Conservation (phyloP, 805 yeast species). For the Schwanniomyces occidentalis region DNA sequence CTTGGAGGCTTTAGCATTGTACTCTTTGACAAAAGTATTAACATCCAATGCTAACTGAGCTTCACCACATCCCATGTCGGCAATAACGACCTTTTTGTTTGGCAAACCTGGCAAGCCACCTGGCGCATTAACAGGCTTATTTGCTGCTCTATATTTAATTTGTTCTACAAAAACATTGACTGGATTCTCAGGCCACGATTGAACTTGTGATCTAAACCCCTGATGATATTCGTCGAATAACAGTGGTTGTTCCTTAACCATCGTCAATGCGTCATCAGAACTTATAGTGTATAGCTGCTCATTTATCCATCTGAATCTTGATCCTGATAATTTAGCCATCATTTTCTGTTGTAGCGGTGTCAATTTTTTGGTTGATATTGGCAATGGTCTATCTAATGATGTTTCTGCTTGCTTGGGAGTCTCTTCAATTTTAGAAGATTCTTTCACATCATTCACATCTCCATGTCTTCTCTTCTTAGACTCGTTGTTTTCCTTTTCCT, state of each 20-base stretch:
- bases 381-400: conserved; percentile 15
- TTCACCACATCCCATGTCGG: conserved; percentile 99
- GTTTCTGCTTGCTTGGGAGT: conserved; percentile 8
- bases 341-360: conserved; percentile 92
- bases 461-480: conserved; percentile 8
- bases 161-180: conserved; percentile 85
- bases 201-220: conserved; percentile 94
- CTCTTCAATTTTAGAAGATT: conserved; percentile 4
- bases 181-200: conserved; percentile 98
- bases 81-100: conserved; percentile 70
- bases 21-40: conserved; percentile 44
- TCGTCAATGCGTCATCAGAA: conserved; percentile 71
- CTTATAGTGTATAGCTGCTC: conserved; percentile 91
- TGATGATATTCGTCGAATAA: conserved; percentile 92
- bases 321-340: conserved; percentile 93
- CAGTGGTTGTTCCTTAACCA: conserved; percentile 79
- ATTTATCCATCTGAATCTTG: conserved; percentile 96
- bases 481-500: conserved; percentile 5
- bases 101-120: conserved; percentile 87
- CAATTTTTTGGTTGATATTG: conserved; percentile 37
- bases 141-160: conserved; percentile 53
- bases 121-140: conserved; percentile 83
- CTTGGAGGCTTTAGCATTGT: conserved; percentile 18
- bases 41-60: conserved; percentile 81
- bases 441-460: conserved; percentile 7